Evolutionary conservation across 176 grass and related monocot species (phyloP), one percentile per base, ranked within the genome.

Genomic region (Avena atlantica): DNA sequence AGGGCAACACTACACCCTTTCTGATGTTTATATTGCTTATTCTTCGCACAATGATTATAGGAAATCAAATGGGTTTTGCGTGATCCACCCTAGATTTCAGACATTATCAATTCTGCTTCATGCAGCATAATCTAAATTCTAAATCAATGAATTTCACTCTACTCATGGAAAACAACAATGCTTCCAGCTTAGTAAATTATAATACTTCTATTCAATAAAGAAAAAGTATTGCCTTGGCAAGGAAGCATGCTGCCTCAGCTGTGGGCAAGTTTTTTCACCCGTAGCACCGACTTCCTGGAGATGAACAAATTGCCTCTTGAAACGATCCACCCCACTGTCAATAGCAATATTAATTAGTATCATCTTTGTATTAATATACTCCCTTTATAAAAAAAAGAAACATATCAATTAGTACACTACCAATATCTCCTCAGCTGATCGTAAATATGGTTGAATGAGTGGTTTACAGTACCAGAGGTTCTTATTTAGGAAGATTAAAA

Each of bases 271-370:
- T 57, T 90, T 95, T 31, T 95, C 96, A 51, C 91, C 90, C 81
- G 84, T 93, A 49, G 88, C 88, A 92, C 76, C 74, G 56, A 88
- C 84, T 90, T 98, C 96, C 88, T 98, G 90, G 8, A 98, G 93
- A 93, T 95, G 91, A 89, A 82, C 93, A 80, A 98, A 98, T 78
- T 98, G 96, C 70, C 93, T 87, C 78, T 95, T 98, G 70, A 98
- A 98, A 83, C 88, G 96, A 91, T 98, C 96, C 42, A 98, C 93
- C 37, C 96, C 96, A 89, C 96, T 98, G 86, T 88, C 80, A 74
- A 87, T 76, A 45, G 25, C 47, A 42, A 42, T 42, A 42, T 42
- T 6, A 42, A 42, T 42, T 42, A 42, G 40, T 42, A 42, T 42
- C 40, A 42, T 42, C 40, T 42, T 42, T 6, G 40, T 42, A 42